phyloP scores from a whole-genome alignment of 495 filamentous ascomycete genomes.

The Lasiosphaeria miniovina region DNA sequence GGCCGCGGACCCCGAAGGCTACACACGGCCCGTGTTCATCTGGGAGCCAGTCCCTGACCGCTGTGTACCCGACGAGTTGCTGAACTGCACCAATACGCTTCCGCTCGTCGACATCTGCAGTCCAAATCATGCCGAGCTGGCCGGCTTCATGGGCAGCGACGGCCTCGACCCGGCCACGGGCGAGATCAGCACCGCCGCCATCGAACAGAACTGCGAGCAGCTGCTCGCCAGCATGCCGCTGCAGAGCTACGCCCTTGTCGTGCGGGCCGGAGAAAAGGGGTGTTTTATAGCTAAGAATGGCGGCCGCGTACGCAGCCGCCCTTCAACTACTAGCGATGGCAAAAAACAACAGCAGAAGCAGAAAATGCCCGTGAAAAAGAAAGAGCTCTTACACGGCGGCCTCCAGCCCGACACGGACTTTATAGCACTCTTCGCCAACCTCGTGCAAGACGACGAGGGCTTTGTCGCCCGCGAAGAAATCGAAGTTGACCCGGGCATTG shows the following conservation, averaged over 20 bases:
- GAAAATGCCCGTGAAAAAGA: conserved; percentile 31
- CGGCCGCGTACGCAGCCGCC: conserved; percentile 36
- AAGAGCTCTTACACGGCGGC: conserved; percentile 42
- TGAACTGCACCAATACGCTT: conserved; percentile 66
- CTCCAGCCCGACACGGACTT: conserved; percentile 52
- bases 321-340: neutral
- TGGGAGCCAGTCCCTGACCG: conserved; percentile 96
- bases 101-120: conserved; percentile 79
- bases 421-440: conserved; percentile 49
- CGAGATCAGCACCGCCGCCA: conserved; percentile 46
- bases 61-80: conserved; percentile 72
- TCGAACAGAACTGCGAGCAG: conserved; percentile 55
- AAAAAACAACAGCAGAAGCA: neutral
- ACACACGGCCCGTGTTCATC: conserved; percentile 65
- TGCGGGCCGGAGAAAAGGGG: conserved; percentile 48
- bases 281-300: conserved; percentile 53
- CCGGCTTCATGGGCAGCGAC: conserved; percentile 66
- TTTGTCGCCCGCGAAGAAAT: conserved; percentile 58
- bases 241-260: conserved; percentile 53
- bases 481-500: conserved; percentile 51
- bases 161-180: conserved; percentile 46
- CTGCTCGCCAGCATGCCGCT: conserved; percentile 52
- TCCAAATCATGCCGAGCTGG: conserved; percentile 85
- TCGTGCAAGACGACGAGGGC: conserved; percentile 48
- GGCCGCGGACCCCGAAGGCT: conserved; percentile 10